Percentiles rank a stretch among this genome's conserved stretches.
Conservation (phyloP, 108 stramenopile genomes). For the Licmophora abbreviata region DNA sequence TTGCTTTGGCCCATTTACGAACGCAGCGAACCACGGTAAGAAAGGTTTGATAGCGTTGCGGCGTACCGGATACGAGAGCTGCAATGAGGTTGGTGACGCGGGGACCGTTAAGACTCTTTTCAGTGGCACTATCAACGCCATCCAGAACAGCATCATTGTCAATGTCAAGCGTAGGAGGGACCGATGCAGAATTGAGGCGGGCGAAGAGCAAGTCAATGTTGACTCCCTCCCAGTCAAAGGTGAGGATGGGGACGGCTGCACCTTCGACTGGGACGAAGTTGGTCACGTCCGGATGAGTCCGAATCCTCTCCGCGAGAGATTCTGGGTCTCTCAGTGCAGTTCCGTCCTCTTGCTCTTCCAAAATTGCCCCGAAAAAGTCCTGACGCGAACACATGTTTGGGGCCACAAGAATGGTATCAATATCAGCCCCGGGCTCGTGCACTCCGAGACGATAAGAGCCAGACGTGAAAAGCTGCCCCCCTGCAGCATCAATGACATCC, state of each 20-base stretch:
- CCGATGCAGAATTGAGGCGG: conserved; percentile 64
- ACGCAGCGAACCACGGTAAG: conserved; percentile 83
- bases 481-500: conserved; percentile 62
- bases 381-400: conserved; percentile 83
- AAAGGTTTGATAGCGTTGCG: conserved; percentile 56
- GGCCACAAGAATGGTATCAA: conserved; percentile 85
- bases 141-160: conserved; percentile 89
- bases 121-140: conserved; percentile 89
- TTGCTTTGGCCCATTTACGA: conserved; percentile 91
- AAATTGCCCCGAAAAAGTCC: conserved; percentile 84
- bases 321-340: conserved; percentile 28
- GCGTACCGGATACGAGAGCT: conserved; percentile 71
- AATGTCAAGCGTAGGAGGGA: conserved; percentile 87
- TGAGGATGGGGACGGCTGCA: conserved; percentile 94
- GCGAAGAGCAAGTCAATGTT: conserved; percentile 97
- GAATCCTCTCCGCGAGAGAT: conserved; percentile 80
- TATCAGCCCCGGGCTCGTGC: conserved; percentile 96
- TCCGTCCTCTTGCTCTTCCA: conserved; percentile 22
- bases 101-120: conserved; percentile 94
- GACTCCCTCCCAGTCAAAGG: conserved; percentile 96
- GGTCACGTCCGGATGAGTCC: conserved; percentile 76
- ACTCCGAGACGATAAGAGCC: conserved; percentile 94
- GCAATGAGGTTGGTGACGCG: conserved; percentile 94
- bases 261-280: conserved; percentile 88
- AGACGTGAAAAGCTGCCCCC: conserved; percentile 82